Percentiles rank a stretch among this genome's conserved stretches.
These are phyloP conservation scores for Lathyrus aphaca DNA, from an alignment of 306 rosid genomes.

Conservation along the genomic window DNA sequence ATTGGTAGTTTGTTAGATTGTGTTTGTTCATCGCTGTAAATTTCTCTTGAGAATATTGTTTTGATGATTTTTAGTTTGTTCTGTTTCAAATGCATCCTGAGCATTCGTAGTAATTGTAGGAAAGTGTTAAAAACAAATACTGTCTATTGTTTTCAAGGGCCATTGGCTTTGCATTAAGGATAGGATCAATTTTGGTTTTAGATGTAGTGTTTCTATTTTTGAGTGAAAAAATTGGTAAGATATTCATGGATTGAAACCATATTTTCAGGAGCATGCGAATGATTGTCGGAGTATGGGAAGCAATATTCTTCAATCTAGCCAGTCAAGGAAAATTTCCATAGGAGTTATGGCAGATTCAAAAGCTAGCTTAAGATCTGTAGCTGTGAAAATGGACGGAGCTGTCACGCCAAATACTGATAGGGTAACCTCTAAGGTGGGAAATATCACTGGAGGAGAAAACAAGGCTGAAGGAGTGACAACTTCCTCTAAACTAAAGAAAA, in stretches of 20 bases:
- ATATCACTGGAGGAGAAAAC: slow-evolving; percentile 40
- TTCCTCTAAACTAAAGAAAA: slow-evolving; percentile 45
- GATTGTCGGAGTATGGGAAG: slow-evolving; percentile 69
- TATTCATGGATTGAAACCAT: slow-evolving; percentile 36
- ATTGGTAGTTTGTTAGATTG: slow-evolving; percentile 24
- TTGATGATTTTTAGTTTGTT: slow-evolving; percentile 19
- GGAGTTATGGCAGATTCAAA: slow-evolving; percentile 75
- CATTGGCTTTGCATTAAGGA: not conserved
- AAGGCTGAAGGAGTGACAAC: slow-evolving; percentile 47
- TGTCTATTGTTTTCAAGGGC: not conserved
- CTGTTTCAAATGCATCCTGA: slow-evolving; percentile 22
- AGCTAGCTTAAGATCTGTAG: slow-evolving; percentile 48
- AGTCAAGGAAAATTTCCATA: slow-evolving; percentile 85
- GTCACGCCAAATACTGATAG: slow-evolving; percentile 50
- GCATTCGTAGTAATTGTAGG: not conserved
- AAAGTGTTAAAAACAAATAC: not conserved
- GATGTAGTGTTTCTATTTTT: slow-evolving; percentile 8
- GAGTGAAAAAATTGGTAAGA: slow-evolving; percentile 9
- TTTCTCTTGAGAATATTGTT: slow-evolving; percentile 8
- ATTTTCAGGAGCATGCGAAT: slow-evolving; percentile 61
- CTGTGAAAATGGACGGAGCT: slow-evolving; percentile 46
- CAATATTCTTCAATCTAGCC: slow-evolving; percentile 65
- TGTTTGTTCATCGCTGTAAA: slow-evolving; percentile 19
- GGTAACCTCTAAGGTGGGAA: slow-evolving; percentile 43
- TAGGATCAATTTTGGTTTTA: slow-evolving; percentile 18